phyloP scores from a whole-genome alignment of 176 grass and related monocot genomes.

The Alopecurus myosuroides region DNA sequence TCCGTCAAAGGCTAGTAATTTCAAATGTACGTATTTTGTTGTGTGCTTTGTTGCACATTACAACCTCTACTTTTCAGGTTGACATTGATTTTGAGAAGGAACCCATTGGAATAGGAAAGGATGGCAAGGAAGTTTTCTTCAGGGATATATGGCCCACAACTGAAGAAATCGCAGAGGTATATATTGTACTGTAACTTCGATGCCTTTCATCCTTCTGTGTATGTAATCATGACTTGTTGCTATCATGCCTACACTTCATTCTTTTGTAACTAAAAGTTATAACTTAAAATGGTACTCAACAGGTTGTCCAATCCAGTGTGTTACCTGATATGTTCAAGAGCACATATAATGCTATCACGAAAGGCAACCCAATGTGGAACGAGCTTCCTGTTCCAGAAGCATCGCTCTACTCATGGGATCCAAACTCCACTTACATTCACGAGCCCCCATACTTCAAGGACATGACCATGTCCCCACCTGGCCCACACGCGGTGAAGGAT shows the following conservation, averaged over 20 bases:
- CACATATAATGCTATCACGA: slow-evolving; percentile 83
- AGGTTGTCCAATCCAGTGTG: slow-evolving; percentile 87
- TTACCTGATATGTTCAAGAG: slow-evolving; percentile 92
- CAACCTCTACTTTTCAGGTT: slow-evolving; percentile 52
- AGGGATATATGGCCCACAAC: slow-evolving; percentile 95
- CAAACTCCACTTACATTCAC: slow-evolving; percentile 84
- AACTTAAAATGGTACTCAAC: slow-evolving; percentile 27
- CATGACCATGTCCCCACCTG: slow-evolving; percentile 88
- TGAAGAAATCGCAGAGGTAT: slow-evolving; percentile 89
- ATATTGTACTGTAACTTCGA: slow-evolving; percentile 6
- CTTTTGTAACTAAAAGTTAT: slow-evolving; percentile 3
- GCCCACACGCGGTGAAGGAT: slow-evolving; percentile 60
- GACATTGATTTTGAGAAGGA: slow-evolving; percentile 98
- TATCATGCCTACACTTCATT: neutral
- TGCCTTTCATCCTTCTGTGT: slow-evolving; percentile 6
- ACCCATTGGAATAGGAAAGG: slow-evolving; percentile 84
- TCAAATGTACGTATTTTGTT: neutral
- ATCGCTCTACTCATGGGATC: slow-evolving; percentile 79
- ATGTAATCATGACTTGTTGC: neutral
- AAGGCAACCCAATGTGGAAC: slow-evolving; percentile 96
- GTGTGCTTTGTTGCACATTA: slow-evolving; percentile 19
- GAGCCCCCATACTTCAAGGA: slow-evolving; percentile 86
- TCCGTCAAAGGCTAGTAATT: neutral
- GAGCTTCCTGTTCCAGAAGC: slow-evolving; percentile 65
- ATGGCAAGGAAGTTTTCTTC: slow-evolving; percentile 81